Evolutionary conservation across 2,329 filamentous ascomycete species (phyloP).

Genomic region (Allantophomopsis lycopodina): DNA sequence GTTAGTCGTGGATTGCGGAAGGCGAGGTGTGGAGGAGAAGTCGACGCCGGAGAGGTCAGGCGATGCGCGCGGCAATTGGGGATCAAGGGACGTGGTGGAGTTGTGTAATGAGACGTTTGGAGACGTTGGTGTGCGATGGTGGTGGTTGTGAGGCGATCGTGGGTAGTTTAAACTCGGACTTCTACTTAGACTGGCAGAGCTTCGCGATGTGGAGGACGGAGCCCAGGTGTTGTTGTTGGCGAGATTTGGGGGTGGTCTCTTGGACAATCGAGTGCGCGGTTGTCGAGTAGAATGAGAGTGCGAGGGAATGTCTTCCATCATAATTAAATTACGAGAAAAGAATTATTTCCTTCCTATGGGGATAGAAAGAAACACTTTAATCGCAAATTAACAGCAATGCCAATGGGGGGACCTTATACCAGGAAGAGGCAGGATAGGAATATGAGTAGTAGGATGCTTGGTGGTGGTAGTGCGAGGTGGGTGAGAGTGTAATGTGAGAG

Average conservation of each 20-base stretch:
- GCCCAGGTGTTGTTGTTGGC: constrained; percentile 21
- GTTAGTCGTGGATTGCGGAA: constrained; percentile 6
- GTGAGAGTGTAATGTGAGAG: too few species aligned
- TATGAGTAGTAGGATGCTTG: too few species aligned
- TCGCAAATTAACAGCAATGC: too few species aligned
- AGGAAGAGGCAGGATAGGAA: too few species aligned
- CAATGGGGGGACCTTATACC: too few species aligned
- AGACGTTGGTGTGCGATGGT: constrained; percentile 25
- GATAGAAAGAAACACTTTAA: too few species aligned
- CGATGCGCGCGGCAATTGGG: constrained; percentile 14
- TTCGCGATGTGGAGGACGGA: constrained; percentile 38
- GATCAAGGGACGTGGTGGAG: constrained; percentile 20
- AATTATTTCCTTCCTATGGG: too few species aligned
- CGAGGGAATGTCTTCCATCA: too few species aligned
- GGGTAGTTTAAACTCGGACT: constrained; percentile 40
- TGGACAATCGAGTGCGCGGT: constrained; percentile 28
- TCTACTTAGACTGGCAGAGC: constrained; percentile 47
- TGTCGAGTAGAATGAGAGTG: too few species aligned
- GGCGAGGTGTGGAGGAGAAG: constrained; percentile 7
- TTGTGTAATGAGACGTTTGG: constrained; percentile 29
- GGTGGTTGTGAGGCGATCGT: constrained; percentile 11
- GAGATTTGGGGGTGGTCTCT: constrained; percentile 36
- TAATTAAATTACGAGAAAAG: too few species aligned
- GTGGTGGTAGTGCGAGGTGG: too few species aligned
- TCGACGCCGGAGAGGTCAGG: constrained; percentile 14